These are phyloP conservation scores for Barnettozyma sucrosica DNA, from an alignment of 805 yeast species.

Conservation along the genomic window DNA sequence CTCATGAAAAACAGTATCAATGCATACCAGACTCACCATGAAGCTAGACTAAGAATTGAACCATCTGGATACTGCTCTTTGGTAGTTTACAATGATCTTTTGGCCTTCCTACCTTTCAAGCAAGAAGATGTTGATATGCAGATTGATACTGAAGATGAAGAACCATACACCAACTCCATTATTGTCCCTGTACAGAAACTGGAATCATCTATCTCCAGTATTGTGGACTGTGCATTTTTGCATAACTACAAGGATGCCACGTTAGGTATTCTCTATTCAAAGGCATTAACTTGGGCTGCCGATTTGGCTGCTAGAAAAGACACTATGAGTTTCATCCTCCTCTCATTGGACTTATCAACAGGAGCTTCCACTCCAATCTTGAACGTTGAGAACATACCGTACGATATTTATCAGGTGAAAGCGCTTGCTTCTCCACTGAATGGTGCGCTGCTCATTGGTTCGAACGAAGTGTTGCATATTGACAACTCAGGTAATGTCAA, in stretches of 20 bases:
- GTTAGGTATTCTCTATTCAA: slow-evolving; percentile 56
- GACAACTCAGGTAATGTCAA: slow-evolving; percentile 70
- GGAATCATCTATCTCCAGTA: slow-evolving; percentile 49
- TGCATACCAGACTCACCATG: slow-evolving; percentile 21
- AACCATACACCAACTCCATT: slow-evolving; percentile 37
- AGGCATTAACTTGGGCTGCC: slow-evolving; percentile 74
- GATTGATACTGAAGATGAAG: slow-evolving; percentile 7
- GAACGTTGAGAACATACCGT: slow-evolving; percentile 62
- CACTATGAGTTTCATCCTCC: slow-evolving; percentile 51
- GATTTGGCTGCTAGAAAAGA: slow-evolving; percentile 55
- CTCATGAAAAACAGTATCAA: slow-evolving; percentile 46
- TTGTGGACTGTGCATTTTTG: slow-evolving; percentile 68
- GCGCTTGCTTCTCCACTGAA: slow-evolving; percentile 62
- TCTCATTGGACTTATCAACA: slow-evolving; percentile 57
- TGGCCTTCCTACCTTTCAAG: slow-evolving; percentile 67
- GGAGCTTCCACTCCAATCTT: slow-evolving; percentile 58
- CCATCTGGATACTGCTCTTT: slow-evolving; percentile 54
- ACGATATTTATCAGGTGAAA: slow-evolving; percentile 58
- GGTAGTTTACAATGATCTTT: slow-evolving; percentile 56
- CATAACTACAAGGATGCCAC: slow-evolving; percentile 81
- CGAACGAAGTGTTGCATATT: slow-evolving; percentile 70
- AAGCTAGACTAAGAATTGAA: slow-evolving; percentile 37
- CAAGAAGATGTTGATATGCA: slow-evolving; percentile 27
- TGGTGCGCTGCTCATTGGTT: slow-evolving; percentile 67
- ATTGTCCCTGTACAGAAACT: slow-evolving; percentile 52